These are phyloP conservation scores for Cordia subcordata DNA, from an alignment of 257 asterid species.

Conservation along the genomic window DNA sequence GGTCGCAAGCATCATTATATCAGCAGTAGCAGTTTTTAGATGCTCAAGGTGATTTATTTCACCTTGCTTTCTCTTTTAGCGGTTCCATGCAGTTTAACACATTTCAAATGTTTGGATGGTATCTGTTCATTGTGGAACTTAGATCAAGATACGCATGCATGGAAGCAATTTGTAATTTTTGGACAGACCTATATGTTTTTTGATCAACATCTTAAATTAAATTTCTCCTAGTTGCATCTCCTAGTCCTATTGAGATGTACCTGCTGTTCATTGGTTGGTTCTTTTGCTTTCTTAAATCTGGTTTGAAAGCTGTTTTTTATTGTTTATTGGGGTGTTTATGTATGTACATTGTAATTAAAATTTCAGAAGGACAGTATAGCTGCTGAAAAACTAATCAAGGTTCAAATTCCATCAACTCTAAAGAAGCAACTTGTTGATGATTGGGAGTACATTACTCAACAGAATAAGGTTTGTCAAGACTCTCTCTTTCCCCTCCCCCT, in stretches of 20 bases:
- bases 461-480: slow-evolving; percentile 59
- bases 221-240: not conserved
- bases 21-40: too few species aligned
- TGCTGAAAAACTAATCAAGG: slow-evolving; percentile 57
- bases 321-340: not conserved
- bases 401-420: slow-evolving; percentile 65
- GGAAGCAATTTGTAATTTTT: too few species aligned
- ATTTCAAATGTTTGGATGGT: too few species aligned
- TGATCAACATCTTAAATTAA: too few species aligned
- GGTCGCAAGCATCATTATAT: too few species aligned
- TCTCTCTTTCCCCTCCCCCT: too few species aligned
- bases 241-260: not conserved
- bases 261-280: not conserved
- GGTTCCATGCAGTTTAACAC: too few species aligned
- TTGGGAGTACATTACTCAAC: slow-evolving; percentile 77
- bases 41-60: too few species aligned
- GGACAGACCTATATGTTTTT: too few species aligned
- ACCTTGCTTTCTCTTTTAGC: too few species aligned
- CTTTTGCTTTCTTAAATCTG: not conserved
- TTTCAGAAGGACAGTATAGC: slow-evolving; percentile 44
- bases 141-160: too few species aligned
- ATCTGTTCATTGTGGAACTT: too few species aligned
- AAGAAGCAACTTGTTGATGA: slow-evolving; percentile 80
- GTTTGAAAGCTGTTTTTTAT: not conserved
- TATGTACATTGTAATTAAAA: not conserved